Evolutionary conservation across 2,329 filamentous ascomycete species (phyloP).

Genomic region (Cladosporium oxysporum): DNA sequence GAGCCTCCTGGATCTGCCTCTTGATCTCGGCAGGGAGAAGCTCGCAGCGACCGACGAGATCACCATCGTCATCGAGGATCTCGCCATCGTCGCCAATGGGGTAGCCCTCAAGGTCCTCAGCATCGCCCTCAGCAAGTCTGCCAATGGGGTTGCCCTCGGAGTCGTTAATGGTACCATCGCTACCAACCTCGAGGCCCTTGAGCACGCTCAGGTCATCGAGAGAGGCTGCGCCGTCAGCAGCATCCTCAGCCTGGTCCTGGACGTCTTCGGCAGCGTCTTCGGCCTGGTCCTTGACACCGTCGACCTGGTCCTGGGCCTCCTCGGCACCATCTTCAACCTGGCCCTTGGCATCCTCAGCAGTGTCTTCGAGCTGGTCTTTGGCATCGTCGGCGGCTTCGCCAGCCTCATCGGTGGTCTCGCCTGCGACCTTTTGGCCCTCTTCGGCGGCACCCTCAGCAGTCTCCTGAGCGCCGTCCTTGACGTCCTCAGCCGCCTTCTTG

Average conservation of each 20-base stretch:
- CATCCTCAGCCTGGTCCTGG: conserved; percentile 19
- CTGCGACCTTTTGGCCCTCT: conserved; percentile 36
- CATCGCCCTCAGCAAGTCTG: conserved; percentile 54
- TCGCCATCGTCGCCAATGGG: conserved; percentile 56
- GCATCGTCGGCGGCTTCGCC: conserved; percentile 35
- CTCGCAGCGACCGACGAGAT: conserved; percentile 56
- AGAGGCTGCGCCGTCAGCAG: conserved; percentile 42
- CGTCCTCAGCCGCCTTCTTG: conserved; percentile 38
- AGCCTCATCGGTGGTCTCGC: conserved; percentile 38
- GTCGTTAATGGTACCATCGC: conserved; percentile 57
- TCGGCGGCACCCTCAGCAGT: conserved; percentile 36
- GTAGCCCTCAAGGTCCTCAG: conserved; percentile 55
- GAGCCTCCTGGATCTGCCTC: conserved; percentile 43
- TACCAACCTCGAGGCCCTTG: conserved; percentile 55
- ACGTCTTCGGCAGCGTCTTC: conserved; percentile 28
- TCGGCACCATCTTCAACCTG: conserved; percentile 30
- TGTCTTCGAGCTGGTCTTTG: conserved; percentile 29
- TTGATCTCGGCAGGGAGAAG: conserved; percentile 49
- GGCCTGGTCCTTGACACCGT: conserved; percentile 30
- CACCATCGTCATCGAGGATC: conserved; percentile 57
- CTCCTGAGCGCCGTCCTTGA: conserved; percentile 34
- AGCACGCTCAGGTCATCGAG: conserved; percentile 46
- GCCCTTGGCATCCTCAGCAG: conserved; percentile 30
- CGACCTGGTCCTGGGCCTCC: conserved; percentile 37
- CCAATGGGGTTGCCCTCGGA: conserved; percentile 52